phyloP scores from a whole-genome alignment of 331 rosid genomes.

The Stylosanthes scabra region DNA sequence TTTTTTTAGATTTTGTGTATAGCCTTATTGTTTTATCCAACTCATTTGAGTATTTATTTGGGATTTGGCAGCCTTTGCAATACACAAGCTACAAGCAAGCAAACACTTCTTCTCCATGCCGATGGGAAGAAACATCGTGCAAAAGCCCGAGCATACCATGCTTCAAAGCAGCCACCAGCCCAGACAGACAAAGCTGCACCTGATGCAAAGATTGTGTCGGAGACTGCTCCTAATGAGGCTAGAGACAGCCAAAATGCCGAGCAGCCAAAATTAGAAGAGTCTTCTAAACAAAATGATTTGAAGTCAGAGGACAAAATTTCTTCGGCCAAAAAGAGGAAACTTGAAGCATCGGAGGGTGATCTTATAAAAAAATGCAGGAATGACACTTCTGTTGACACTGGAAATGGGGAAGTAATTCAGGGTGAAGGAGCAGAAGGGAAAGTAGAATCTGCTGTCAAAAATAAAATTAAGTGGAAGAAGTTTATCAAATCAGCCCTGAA shows the following conservation, averaged over 20 bases:
- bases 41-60: constrained; percentile 16
- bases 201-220: constrained; percentile 49
- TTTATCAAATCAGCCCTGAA: constrained; percentile 72
- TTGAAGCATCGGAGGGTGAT: constrained; percentile 37
- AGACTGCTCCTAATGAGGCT: constrained; percentile 41
- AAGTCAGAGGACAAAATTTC: constrained; percentile 48
- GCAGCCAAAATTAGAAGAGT: constrained; percentile 41
- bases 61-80: constrained; percentile 51
- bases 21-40: not conserved
- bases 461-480: constrained; percentile 78
- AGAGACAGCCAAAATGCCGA: constrained; percentile 43
- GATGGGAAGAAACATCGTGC: constrained; percentile 98
- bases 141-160: constrained; percentile 80
- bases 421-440: constrained; percentile 32
- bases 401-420: constrained; percentile 55
- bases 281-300: constrained; percentile 34
- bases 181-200: constrained; percentile 48
- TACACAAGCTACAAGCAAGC: constrained; percentile 53
- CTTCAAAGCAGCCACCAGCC: constrained; percentile 58
- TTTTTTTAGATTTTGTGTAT: constrained; percentile 16
- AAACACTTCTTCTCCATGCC: constrained; percentile 84
- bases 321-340: constrained; percentile 49
- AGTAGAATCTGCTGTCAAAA: constrained; percentile 31
- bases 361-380: constrained; percentile 40
- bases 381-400: constrained; percentile 38